Base-by-base conservation (phyloP, 768 basidiomycete genomes). In the Lactifluus rugatus region DNA sequence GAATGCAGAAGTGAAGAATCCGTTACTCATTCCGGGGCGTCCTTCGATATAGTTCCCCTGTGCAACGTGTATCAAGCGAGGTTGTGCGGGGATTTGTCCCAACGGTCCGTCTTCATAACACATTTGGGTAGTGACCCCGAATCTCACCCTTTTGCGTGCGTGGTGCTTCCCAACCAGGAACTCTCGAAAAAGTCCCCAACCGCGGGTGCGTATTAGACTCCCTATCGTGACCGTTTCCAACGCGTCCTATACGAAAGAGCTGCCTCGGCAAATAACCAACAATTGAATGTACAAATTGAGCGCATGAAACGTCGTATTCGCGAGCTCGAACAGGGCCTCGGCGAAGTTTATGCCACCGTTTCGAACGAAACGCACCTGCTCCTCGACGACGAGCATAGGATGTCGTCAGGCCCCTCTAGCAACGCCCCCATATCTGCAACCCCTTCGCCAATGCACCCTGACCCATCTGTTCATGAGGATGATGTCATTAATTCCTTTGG, bases 1-100 rank as follows among this genome's bases (percentile, higher is more conserved):
- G 13, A 13, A 34, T 56, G 46, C 46, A 55, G 25, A 14, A 10
- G n/a, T 41, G 37, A 44, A 41, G 45, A 54, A 36, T 9, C 8
- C 41, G 31, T 42, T 19, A 19, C 31, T 45, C 36, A 34, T 25
- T 3, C 13, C 6, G 6, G 16, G 31, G 36, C 21, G 2, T 19
- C 9, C 14, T 9, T 2, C 8, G 14, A 17, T 23, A 3, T 64
- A 89, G 85, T 76, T 88, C 34, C 87, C 87, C 11, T 90, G 87
- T 71, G 83, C 84, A 70, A 88, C 82, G 68, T 90, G 88, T 66
- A 79, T 80, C 23, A 83, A 84, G 57, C 76, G 87, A 65, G 87
- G 87, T 34, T 89, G 86, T 65, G 81, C 80, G 23, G 74, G 81
- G 17, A 84, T 89, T 56, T 90, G 87, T 70, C 87, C 87, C n/a